These are phyloP conservation scores for Saitozyma sp. DNA, from an alignment of 768 basidiomycete genomes.

Conservation along the genomic window DNA sequence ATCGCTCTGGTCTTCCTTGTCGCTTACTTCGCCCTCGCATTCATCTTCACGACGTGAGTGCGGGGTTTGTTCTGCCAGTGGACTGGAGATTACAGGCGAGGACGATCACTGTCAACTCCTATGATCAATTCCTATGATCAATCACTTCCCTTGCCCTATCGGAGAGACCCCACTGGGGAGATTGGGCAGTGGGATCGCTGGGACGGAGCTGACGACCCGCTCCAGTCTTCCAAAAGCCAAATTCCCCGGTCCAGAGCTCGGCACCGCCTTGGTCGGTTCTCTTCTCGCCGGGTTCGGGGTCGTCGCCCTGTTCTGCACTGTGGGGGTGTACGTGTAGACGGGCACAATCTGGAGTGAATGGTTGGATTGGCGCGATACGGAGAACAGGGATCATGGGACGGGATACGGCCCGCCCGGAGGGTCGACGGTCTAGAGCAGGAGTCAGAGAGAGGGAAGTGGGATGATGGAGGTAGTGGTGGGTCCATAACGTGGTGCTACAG, in stretches of 20 bases:
- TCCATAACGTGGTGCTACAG: too few relatives aligned
- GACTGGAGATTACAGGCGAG: too few relatives aligned
- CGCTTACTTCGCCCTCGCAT: constrained; percentile 77
- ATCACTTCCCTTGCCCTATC: too few relatives aligned
- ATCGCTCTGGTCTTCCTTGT: constrained; percentile 72
- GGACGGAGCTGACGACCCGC: background rate
- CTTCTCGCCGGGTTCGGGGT: constrained; percentile 82
- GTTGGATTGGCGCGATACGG: too few relatives aligned
- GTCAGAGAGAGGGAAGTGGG: too few relatives aligned
- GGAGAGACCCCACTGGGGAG: constrained; percentile 8
- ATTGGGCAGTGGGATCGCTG: background rate
- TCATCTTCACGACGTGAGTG: constrained; percentile 76
- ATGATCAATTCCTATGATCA: too few relatives aligned
- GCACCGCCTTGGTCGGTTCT: constrained; percentile 71
- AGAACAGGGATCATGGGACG: too few relatives aligned
- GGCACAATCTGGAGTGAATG: background rate
- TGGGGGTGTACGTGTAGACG: constrained; percentile 74
- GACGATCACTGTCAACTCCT: background rate
- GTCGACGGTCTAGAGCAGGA: too few relatives aligned
- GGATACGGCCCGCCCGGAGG: too few relatives aligned
- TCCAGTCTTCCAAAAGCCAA: constrained; percentile 72
- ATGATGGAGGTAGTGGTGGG: too few relatives aligned
- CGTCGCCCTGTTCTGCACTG: constrained; percentile 82
- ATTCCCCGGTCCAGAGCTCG: constrained; percentile 66
- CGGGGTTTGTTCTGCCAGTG: constrained; percentile 6